Conservation (phyloP, 1,139 yeast genomes). For the Candida mesenterica region DNA sequence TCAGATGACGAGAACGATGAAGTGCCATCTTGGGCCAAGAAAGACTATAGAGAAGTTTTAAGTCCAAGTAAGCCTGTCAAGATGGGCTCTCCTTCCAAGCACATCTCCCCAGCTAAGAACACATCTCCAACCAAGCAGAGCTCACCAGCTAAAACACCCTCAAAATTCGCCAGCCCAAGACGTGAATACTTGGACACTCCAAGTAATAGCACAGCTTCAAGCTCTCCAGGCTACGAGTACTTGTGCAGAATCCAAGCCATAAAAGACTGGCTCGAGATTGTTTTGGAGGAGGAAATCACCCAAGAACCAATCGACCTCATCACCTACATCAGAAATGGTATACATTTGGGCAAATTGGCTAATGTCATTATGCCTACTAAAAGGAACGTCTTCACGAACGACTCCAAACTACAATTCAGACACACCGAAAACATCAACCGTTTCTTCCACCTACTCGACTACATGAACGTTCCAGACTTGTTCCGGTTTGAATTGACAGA, state of each 20-base stretch:
- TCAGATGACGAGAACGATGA: slow-evolving; percentile 12
- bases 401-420: slow-evolving; percentile 68
- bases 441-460: slow-evolving; percentile 71
- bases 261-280: slow-evolving; percentile 49
- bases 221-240: slow-evolving; percentile 65
- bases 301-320: slow-evolving; percentile 56
- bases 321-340: slow-evolving; percentile 72
- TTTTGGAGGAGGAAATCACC: slow-evolving; percentile 54
- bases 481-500: slow-evolving; percentile 91
- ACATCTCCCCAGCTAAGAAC: not conserved
- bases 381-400: slow-evolving; percentile 40
- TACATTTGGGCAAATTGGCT: slow-evolving; percentile 76
- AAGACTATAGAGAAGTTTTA: slow-evolving; percentile 18
- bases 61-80: no score
- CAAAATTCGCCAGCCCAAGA: slow-evolving; percentile 4
- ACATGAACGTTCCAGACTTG: slow-evolving; percentile 76
- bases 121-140: slow-evolving; percentile 1
- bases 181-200: slow-evolving; percentile 22
- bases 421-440: slow-evolving; percentile 92
- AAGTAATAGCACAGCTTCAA: slow-evolving; percentile 28
- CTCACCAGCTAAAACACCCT: slow-evolving; percentile 4
- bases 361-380: slow-evolving; percentile 70
- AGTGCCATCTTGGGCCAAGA: slow-evolving; percentile 25
- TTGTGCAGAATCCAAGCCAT: slow-evolving; percentile 88
- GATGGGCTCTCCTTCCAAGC: not conserved